These are phyloP conservation scores for Dimargaris cristalligena DNA, from an alignment of 192 early-diverging fungal species.

Conservation along the genomic window DNA sequence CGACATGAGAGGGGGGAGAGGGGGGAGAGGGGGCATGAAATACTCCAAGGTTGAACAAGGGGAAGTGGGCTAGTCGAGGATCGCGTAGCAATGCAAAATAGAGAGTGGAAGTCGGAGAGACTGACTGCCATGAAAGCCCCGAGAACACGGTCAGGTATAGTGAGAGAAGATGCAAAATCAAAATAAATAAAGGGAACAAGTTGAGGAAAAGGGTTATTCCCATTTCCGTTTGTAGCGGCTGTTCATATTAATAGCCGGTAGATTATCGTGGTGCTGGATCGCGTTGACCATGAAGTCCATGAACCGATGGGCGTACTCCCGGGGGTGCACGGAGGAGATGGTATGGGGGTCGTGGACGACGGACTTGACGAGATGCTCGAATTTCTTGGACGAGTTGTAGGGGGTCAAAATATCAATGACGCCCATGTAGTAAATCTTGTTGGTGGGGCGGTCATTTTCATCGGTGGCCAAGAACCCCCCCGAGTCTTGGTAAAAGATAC, in stretches of 20 bases:
- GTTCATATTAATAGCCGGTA: slow-evolving; percentile 11
- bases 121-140: no score
- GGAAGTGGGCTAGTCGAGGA: no score
- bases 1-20: no score
- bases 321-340: slow-evolving; percentile 77
- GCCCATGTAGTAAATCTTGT: slow-evolving; percentile 83
- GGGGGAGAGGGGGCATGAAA: no score
- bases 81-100: no score
- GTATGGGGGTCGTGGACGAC: slow-evolving; percentile 50
- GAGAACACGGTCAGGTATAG: no score
- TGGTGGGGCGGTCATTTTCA: slow-evolving; percentile 42
- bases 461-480: slow-evolving; percentile 76
- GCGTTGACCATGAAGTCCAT: slow-evolving; percentile 71
- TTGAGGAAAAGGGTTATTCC: neutral
- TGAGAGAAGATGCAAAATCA: no score
- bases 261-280: slow-evolving; percentile 34
- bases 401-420: slow-evolving; percentile 97
- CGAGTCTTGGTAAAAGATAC: slow-evolving; percentile 78
- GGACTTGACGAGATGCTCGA: slow-evolving; percentile 81
- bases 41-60: no score
- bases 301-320: slow-evolving; percentile 77
- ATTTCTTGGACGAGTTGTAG: slow-evolving; percentile 73
- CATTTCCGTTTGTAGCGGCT: neutral
- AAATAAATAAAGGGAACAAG: neutral
- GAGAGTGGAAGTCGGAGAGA: no score